phyloP scores from a whole-genome alignment of 768 basidiomycete species.

The Galerina marginata region DNA sequence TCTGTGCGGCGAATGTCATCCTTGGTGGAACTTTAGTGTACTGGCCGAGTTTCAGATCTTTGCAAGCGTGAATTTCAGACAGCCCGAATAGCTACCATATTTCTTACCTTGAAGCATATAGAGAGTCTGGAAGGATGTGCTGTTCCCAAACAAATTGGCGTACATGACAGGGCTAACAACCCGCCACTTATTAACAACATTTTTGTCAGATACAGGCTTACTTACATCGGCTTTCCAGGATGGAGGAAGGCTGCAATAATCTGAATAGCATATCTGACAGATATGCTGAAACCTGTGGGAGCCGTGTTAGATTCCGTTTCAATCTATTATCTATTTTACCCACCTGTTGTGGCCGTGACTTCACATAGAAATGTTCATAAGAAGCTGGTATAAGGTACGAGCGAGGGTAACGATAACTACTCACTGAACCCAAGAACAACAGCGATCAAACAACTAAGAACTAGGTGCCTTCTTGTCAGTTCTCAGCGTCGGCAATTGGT shows the following conservation, averaged over 20 bases:
- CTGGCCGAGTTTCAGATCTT: conserved; percentile 73
- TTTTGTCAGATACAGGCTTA: not conserved
- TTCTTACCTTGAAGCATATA: conserved; percentile 51
- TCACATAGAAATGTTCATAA: not conserved
- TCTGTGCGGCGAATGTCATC: conserved; percentile 63
- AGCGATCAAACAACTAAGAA: conserved; percentile 39
- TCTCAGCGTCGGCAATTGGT: not conserved
- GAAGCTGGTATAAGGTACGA: conserved; percentile 4
- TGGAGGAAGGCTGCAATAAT: conserved; percentile 57
- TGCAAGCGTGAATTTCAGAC: conserved; percentile 22
- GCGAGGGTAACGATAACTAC: conserved; percentile 9
- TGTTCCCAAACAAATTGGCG: conserved; percentile 59
- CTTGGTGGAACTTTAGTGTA: conserved; percentile 71
- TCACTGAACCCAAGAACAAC: conserved; percentile 49
- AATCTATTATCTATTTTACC: not conserved
- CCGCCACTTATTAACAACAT: not conserved
- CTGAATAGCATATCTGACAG: conserved; percentile 55
- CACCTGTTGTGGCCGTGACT: conserved; percentile 27
- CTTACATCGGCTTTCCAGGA: conserved; percentile 51
- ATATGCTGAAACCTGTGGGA: conserved; percentile 43
- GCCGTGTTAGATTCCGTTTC: not conserved
- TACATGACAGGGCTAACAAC: conserved; percentile 55
- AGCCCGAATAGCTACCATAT: not conserved
- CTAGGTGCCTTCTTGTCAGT: conserved; percentile 6
- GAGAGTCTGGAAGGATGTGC: conserved; percentile 57